A percentile compares a stretch with the other conserved stretches of the same genome.
phyloP scores from a whole-genome alignment of 2,329 filamentous ascomycete genomes.

The Fusarium sp. region DNA sequence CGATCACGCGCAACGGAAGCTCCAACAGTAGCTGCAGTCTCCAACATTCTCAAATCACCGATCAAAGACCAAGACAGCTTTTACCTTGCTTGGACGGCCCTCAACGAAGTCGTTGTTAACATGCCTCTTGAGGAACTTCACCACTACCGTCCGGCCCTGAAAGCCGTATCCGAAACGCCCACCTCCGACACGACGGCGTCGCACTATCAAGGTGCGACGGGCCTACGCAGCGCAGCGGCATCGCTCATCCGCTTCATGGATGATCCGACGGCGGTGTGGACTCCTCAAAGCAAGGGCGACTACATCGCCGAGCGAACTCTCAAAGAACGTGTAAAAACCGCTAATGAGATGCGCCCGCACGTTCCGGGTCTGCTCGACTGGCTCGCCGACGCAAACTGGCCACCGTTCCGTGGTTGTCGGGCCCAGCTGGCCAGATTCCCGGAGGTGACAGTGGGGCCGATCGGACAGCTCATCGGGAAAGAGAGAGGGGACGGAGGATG shows the following conservation, averaged over 20 bases:
- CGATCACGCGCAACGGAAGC: slow-evolving; percentile 3
- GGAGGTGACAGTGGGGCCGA: slow-evolving; percentile 10
- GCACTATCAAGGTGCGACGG: neutral
- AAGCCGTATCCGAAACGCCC: neutral
- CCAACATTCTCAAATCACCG: neutral
- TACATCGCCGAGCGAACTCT: slow-evolving; percentile 3
- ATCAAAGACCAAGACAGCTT: neutral
- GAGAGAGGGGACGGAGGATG: slow-evolving; percentile 12
- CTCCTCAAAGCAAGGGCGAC: neutral
- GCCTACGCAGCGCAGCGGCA: neutral
- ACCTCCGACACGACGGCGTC: neutral
- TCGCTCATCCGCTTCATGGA: neutral
- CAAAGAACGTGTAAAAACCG: neutral
- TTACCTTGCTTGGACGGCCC: neutral
- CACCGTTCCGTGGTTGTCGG: slow-evolving; percentile 2
- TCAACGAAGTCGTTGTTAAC: neutral
- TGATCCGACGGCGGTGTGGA: slow-evolving; percentile 2
- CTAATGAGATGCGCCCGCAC: slow-evolving; percentile 8
- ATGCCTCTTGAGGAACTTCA: neutral
- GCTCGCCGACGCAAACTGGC: slow-evolving; percentile 14
- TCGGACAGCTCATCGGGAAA: neutral
- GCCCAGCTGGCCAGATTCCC: slow-evolving; percentile 1
- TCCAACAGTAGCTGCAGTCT: slow-evolving; percentile 2
- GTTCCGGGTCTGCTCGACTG: slow-evolving; percentile 8
- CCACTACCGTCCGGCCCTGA: neutral